Percentiles rank a stretch among this genome's conserved stretches.
Evolutionary conservation across 176 grass and related monocot genomes (phyloP).

Genomic region (Puccinellia tenuiflora): DNA sequence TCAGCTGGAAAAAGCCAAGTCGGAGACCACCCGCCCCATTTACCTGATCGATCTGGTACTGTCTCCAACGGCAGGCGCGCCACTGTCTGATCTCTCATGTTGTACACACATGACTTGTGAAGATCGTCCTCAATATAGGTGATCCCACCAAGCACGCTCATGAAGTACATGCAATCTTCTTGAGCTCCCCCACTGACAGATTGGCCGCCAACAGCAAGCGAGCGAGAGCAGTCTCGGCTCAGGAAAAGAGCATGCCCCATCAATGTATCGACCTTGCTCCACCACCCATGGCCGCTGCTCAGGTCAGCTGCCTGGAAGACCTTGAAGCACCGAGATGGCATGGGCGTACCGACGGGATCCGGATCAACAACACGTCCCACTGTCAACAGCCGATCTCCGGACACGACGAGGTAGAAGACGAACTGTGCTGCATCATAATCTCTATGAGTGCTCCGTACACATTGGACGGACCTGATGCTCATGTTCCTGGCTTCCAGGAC

Average conservation of each 20-base stretch:
- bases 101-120: neutral
- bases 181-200: neutral
- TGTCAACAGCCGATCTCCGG: neutral
- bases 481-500: too few species aligned
- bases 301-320: neutral
- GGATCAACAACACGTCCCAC: neutral
- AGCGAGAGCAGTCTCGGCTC: neutral
- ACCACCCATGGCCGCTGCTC: neutral
- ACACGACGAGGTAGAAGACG: neutral
- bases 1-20: too few species aligned
- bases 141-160: neutral
- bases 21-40: too few species aligned
- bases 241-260: neutral
- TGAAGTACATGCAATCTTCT: neutral
- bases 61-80: too few species aligned
- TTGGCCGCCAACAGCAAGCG: neutral
- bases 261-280: neutral
- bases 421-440: neutral
- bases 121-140: too few species aligned
- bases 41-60: too few species aligned
- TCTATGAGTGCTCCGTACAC: neutral
- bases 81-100: neutral
- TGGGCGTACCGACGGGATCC: neutral
- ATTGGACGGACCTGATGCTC: neutral
- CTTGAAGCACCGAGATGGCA: neutral